Evolutionary conservation across 2,329 filamentous ascomycete genomes (phyloP), one percentile per base, ranked within the genome.

Genomic region (Fusarium drepaniforme): DNA sequence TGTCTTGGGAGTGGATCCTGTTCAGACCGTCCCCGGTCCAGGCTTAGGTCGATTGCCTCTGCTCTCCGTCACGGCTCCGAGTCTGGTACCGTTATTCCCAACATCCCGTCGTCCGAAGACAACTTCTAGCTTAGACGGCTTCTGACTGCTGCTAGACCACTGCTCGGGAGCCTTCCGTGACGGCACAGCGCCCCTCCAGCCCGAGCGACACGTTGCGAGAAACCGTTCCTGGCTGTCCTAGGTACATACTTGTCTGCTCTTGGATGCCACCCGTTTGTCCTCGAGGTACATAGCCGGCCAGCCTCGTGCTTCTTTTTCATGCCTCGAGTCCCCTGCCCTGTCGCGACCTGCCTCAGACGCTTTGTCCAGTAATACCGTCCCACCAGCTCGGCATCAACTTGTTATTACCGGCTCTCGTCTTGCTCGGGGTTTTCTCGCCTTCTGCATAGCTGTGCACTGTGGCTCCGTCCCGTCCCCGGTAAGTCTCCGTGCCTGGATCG

Each of bases 81-180:
- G 49, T 63, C 60, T 75, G 62, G 65, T 38, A 72, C 66, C 68
- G 67, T 66, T 65, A 68, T 68, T 68, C 62, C 73, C 56, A 71
- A 77, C 79, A 79, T 81, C 77, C 78, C 57, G 78, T 80, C 78
- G 78, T 73, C 79, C 80, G 77, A 78, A 68, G 53, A 53, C 49
- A 33, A 33, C 49, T 44, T 60, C 64, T 64, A 75, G 35, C 37
- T 25, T 66, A 56, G 56, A 60, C 66, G 59, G 65, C 23, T n/a
- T 49, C 38, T 64, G 37, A 51, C 44, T 63, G 59, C 72, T 57
- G 64, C 46, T 62, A 64, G 61, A 65, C 56, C 46, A 65, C 28
- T 68, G 49, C 66, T 79, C 75, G 77, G 77, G 68, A 71, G 71
- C 69, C 76, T 58, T 76, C 77, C 75, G 77, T 75, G 65, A 73